These are phyloP conservation scores for Choricystis sp. DNA, from an alignment of 139 green algal genomes.

Conservation along the genomic window DNA sequence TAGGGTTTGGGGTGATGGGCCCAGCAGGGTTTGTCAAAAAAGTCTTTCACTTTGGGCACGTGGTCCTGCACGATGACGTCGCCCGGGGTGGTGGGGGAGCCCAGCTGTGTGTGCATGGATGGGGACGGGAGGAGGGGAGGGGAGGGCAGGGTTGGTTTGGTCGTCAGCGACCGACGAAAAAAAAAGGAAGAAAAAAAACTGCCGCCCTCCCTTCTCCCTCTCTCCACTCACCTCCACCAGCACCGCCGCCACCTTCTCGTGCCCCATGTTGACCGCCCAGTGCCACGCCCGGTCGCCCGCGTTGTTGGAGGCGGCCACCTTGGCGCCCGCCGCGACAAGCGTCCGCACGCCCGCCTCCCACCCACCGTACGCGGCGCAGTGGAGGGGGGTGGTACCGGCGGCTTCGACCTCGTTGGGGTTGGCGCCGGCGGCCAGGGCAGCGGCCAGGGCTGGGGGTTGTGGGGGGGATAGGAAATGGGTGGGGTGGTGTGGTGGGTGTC, in stretches of 20 bases:
- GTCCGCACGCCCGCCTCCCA: constrained; percentile 66
- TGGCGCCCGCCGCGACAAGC: constrained; percentile 69
- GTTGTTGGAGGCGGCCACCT: constrained; percentile 85
- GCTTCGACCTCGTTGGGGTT: constrained; percentile 87
- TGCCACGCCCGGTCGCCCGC: constrained; percentile 75
- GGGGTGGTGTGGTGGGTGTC: background rate
- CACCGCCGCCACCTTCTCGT: constrained; percentile 47
- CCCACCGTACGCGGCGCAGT: constrained; percentile 63
- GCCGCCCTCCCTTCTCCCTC: background rate
- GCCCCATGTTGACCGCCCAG: constrained; percentile 62
- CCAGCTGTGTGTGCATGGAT: constrained; percentile 41
- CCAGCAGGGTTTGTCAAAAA: constrained; percentile 78
- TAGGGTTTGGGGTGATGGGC: constrained; percentile 77
- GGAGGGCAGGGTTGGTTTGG: background rate
- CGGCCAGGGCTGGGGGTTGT: constrained; percentile 29
- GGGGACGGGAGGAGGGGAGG: background rate
- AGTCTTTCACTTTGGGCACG: constrained; percentile 91
- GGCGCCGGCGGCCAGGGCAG: constrained; percentile 36
- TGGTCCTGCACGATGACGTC: constrained; percentile 84
- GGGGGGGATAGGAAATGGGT: too few species aligned
- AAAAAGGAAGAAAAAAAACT: background rate
- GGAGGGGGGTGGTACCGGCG: constrained; percentile 75
- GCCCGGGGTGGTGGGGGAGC: constrained; percentile 47
- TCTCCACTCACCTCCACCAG: constrained; percentile 44
- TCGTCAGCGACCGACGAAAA: background rate